Evolutionary conservation across 495 filamentous ascomycete genomes (phyloP), one percentile per base, ranked within the genome.

Genomic region (Penicillium desertorum): DNA sequence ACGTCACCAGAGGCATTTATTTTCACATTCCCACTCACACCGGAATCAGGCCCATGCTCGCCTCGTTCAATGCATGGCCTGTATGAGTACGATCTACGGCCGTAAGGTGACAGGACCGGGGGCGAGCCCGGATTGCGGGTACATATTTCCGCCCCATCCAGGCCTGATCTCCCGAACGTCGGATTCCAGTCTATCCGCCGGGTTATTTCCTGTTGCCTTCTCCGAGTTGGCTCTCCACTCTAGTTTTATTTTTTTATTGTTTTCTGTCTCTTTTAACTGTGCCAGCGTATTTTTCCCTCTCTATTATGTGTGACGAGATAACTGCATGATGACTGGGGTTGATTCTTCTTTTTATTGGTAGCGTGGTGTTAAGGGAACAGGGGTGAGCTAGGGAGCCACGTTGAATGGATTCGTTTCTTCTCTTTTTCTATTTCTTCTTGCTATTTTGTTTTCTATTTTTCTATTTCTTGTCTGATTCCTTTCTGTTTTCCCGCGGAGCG

Each of bases 21-120:
- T 45, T 65, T 76, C 57, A 62, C 68, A n/a, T 71, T 69, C 51
- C 75, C 75, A 45, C 49, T 74, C 20, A 78, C 75, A 1, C 75
- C 74, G 16, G 66, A 78, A 52, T 74, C 71, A 3, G 68, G 54
- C 10, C 66, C 62, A 10, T 72, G 67, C 51, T 74, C 74, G 7
- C 69, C 71, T 9, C 67, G 70, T n/a, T 63, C 63, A 5, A 62
- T 67, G 50, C 55, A 60, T 4, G 65, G 65, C 4, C 29, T 60
- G 34, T 69, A 62, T 30, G 66, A 67, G 42, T 69, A 67, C 32
- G 66, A 67, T 61, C 58, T 68, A 43, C 63, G 54, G 41, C 36
- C 37, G 14, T 68, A 45, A 59, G n/a, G 29, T 30, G 37, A 53
- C 44, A 27, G 51, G 39, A 27, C 34, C 51, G 54, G 45, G 30